Conservation (phyloP, 202 grass and related monocot species). For the Hordeum pubiflorum region DNA sequence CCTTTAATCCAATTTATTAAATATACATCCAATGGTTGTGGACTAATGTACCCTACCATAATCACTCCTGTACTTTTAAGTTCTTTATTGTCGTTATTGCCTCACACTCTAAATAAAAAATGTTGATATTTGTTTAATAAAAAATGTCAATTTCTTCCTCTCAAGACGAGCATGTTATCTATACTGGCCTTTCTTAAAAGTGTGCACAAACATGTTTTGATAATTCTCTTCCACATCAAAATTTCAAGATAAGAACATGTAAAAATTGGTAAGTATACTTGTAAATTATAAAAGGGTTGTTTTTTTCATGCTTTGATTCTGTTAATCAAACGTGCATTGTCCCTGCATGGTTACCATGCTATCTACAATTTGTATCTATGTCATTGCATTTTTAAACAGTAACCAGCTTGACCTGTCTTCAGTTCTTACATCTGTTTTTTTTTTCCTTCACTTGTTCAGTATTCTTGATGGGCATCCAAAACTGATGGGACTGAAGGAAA, state of each 20-base stretch:
- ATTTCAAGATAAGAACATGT: neutral
- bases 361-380: neutral
- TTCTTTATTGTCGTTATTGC: neutral
- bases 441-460: slow-evolving; percentile 49
- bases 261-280: neutral
- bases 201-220: neutral
- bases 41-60: neutral
- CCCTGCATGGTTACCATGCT: neutral
- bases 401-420: neutral
- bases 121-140: neutral
- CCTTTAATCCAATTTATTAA: neutral
- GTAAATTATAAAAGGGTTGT: neutral
- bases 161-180: neutral
- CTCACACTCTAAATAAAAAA: neutral
- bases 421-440: slow-evolving; percentile 15
- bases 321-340: neutral
- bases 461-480: slow-evolving; percentile 92
- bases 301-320: neutral
- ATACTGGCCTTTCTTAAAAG: neutral
- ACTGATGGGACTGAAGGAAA: slow-evolving; percentile 93
- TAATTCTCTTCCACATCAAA: neutral
- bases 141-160: neutral
- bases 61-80: neutral
- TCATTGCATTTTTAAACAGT: neutral
- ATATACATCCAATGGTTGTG: neutral